Conservation (phyloP, 495 filamentous ascomycete genomes). For the Talaromyces ruber region DNA sequence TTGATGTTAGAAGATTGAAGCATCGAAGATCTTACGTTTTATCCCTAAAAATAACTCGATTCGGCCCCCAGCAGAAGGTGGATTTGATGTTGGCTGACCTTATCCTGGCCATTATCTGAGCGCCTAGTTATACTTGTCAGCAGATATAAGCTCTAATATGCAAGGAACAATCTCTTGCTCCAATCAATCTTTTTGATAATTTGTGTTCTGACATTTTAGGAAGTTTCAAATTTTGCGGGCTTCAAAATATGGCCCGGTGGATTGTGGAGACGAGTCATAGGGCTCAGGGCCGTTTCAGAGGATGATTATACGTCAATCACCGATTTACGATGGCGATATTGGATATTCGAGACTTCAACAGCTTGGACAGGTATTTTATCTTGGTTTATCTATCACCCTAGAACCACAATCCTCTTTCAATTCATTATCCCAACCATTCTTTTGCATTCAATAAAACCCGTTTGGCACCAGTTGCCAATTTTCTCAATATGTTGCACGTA, state of each 20-base stretch:
- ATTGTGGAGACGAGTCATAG: background rate
- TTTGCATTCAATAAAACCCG: background rate
- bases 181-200: background rate
- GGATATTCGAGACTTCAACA: background rate
- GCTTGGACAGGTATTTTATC: background rate
- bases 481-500: background rate
- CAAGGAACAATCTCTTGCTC: background rate
- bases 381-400: background rate
- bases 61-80: background rate
- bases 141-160: background rate
- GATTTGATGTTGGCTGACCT: background rate
- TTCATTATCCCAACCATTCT: background rate
- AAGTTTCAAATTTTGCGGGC: background rate
- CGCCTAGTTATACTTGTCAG: background rate
- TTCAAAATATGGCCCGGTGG: background rate
- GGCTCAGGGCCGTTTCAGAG: background rate
- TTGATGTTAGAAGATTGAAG: background rate
- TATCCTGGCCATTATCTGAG: background rate
- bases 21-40: background rate
- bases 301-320: background rate
- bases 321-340: background rate
- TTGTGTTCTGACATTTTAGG: background rate
- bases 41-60: background rate
- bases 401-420: no score
- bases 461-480: background rate